These are phyloP conservation scores for Henckelia pumila DNA, from an alignment of 257 asterid genomes.

Conservation along the genomic window DNA sequence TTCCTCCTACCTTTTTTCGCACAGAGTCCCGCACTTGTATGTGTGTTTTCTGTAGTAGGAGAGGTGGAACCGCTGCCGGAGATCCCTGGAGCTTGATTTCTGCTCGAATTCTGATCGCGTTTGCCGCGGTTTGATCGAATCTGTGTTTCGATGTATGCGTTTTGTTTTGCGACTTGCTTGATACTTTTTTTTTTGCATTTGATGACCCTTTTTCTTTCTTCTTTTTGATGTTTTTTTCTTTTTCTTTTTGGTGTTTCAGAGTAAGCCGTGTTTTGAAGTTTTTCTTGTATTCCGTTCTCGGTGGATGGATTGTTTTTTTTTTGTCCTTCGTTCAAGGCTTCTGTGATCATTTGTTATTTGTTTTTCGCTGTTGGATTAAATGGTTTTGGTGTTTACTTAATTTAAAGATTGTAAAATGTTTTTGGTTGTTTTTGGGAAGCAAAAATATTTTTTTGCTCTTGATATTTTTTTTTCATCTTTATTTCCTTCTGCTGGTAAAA, in stretches of 20 bases:
- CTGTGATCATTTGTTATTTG: background rate
- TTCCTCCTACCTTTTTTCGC: background rate
- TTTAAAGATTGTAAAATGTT: background rate
- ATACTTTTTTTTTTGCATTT: background rate
- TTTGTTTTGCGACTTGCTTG: background rate
- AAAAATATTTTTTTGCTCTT: too few species aligned
- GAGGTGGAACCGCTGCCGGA: slow-evolving; percentile 17
- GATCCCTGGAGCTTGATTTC: slow-evolving; percentile 25
- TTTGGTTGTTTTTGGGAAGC: too few species aligned
- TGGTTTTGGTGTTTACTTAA: slow-evolving; percentile 19
- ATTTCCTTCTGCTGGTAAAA: background rate
- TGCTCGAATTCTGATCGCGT: slow-evolving; percentile 16
- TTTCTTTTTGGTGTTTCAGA: background rate
- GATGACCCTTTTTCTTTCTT: background rate
- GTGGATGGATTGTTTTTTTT: slow-evolving; percentile 20
- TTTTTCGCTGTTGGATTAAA: too few species aligned
- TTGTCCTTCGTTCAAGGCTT: too few species aligned
- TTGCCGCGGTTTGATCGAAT: slow-evolving; percentile 24
- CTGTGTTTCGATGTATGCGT: slow-evolving; percentile 30
- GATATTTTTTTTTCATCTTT: background rate
- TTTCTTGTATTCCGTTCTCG: background rate
- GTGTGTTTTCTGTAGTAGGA: background rate
- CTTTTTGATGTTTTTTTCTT: background rate
- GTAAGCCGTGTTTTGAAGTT: slow-evolving; percentile 2
- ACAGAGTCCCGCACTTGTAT: background rate